Base-by-base conservation (phyloP, 1,284 basidiomycete species). In the Malassezia sympodialis region DNA sequence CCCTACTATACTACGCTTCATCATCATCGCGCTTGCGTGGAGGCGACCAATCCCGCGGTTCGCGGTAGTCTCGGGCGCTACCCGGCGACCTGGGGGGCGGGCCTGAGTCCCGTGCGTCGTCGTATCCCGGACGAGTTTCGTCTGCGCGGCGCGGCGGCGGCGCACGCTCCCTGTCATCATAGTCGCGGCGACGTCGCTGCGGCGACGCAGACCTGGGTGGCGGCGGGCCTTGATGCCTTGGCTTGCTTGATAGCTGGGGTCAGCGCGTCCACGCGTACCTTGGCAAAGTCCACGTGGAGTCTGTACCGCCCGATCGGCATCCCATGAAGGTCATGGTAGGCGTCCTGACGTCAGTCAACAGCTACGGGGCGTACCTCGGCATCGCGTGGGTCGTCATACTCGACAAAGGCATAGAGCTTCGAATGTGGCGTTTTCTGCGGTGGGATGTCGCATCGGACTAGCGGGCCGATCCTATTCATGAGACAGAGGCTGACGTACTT, bases 371-470 rank as follows among this genome's bases (percentile, higher is more conserved):
- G 43, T 43, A 61, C 52, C 43, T 68, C 65, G 8, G 68, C 66
- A 39, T 70, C 68, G 15, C 65, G 58, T 1, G 66, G 59, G 39
- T 70, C 66, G 31, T 65, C 66, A 56, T 62, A 70, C 49, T 70
- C 68, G 53, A 70, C 58, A 45, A 70, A 70, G 2, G 68, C 68
- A 49, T 67, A 70, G 17, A 62, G 62, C 4, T 61, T 64, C 4
- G 65, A 59, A 8, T 51, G 54, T 34, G 63, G 52, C 44, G 58
- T 64, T 35, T 62, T 63, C 17, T 65, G 58, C 8, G 68, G 65
- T 10, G 68, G 68, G 30, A 70, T 70, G 45, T 70, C 68, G 56
- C 68, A 70, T 19, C 68, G 68, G 8, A 70, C 59, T 28, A 70
- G 41, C 1, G 61, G 65, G 5, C 68, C 68, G 58, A 66, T 64